Evolutionary conservation across 2,329 filamentous ascomycete genomes (phyloP), one percentile per base, ranked within the genome.

Genomic region (Orbilia oligospora): DNA sequence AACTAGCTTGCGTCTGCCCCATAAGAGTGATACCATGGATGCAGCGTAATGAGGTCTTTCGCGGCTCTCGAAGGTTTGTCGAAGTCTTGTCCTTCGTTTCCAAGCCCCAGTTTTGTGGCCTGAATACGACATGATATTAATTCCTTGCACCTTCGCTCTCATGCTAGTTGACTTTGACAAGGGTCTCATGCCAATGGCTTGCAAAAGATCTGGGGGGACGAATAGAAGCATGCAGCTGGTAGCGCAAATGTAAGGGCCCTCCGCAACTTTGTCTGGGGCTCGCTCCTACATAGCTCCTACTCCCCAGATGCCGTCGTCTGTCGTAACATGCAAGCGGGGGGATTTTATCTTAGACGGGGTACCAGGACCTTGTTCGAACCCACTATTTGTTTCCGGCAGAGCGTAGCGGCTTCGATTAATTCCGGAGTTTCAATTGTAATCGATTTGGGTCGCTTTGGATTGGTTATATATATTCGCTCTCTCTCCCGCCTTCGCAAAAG

Each of bases 371-470:
- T 48, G 71, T 53, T 70, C 65, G 36, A 38, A 38, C 8, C 71
- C 48, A 46, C 38, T 70, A 70, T 69, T 66, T 70, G 53, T 64
- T 69, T 64, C 72, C 71, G 64, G 63, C 64, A 63, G 24, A 27
- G 27, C 9, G 44, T 46, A 61, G 61, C 48, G 68, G 30, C 3
- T 55, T 65, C 24, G 20, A 71, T 46, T 33, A n/a, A 51, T 30
- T 61, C 36, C 22, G 18, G 48, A 38, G 30, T 55, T 48, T 22
- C 12, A 48, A 51, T 51, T 36, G 53, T 24, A 48, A 41, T 38
- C 41, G 61, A 53, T 38, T 22, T 51, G 27, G n/a, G 30, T 4
- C 16, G 18, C 24, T 36, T n/a, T 56, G 48, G 48, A 58, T 55
- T 44, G 20, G 67, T 46, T 70, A 33, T 61, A 72, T 72, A 72